These are phyloP conservation scores for Hypoxylon lienhwacheense DNA, from an alignment of 495 filamentous ascomycete species.

Conservation along the genomic window DNA sequence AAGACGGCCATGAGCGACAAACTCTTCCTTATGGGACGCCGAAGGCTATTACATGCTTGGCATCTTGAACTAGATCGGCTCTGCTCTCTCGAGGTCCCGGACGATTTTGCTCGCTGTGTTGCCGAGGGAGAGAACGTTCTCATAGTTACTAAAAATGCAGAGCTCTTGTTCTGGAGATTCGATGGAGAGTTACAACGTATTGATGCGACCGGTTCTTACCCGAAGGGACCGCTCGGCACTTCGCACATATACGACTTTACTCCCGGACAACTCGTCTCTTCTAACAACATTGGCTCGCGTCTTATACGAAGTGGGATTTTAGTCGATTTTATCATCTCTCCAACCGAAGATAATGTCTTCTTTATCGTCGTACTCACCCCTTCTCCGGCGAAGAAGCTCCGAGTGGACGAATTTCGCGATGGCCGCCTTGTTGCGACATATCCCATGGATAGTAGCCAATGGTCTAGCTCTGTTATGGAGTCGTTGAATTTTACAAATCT, in stretches of 20 bases:
- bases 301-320: constrained; percentile 26
- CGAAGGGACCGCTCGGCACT: constrained; percentile 5
- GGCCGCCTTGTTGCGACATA: constrained; percentile 29
- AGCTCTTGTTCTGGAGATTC: constrained; percentile 36
- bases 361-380: constrained; percentile 32
- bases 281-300: constrained; percentile 16
- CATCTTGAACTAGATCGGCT: constrained; percentile 35
- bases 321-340: constrained; percentile 38
- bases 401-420: constrained; percentile 33
- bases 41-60: constrained; percentile 32
- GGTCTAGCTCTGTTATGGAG: constrained; percentile 14
- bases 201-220: constrained; percentile 14
- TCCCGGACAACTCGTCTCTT: constrained; percentile 11
- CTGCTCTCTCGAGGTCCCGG: constrained; percentile 26
- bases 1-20: constrained; percentile 38
- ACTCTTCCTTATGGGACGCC: constrained; percentile 33
- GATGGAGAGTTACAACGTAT: constrained; percentile 25
- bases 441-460: constrained; percentile 19
- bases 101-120: constrained; percentile 31
- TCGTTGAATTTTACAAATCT: constrained; percentile 15
- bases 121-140: constrained; percentile 34
- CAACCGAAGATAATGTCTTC: constrained; percentile 28
- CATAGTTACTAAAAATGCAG: constrained; percentile 30
- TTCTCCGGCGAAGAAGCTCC: constrained; percentile 15
- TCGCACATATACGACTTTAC: constrained; percentile 12